These are phyloP conservation scores for Clarireedia paspali DNA, from an alignment of 2,329 filamentous ascomycete species.

Conservation along the genomic window DNA sequence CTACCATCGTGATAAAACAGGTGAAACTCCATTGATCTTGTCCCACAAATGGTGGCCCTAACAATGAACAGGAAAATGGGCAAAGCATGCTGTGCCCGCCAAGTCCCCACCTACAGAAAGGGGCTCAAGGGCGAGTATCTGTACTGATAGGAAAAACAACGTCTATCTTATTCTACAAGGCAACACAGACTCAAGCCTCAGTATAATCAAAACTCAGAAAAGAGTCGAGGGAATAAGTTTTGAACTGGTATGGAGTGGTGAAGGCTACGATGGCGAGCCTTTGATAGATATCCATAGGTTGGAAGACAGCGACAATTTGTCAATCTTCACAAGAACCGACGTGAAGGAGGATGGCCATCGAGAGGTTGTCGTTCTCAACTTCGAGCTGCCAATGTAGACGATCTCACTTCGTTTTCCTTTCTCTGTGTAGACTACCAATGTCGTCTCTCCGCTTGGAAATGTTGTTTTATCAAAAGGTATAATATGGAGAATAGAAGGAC, in stretches of 20 bases:
- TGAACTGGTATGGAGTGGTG: conserved; percentile 14
- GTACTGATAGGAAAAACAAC: conserved; percentile 14
- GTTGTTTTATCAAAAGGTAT: conserved; percentile 88
- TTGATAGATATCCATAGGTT: conserved; percentile 18
- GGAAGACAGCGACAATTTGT: conserved; percentile 16
- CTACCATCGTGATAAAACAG: conserved; percentile 15
- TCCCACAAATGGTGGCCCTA: not conserved
- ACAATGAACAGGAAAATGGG: conserved; percentile 17
- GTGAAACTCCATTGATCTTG: conserved; percentile 3
- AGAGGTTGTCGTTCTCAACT: conserved; percentile 19
- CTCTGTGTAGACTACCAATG: not conserved
- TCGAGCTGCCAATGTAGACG: not conserved
- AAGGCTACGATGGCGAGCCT: conserved; percentile 23
- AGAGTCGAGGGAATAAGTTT: conserved; percentile 7
- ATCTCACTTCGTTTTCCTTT: not conserved
- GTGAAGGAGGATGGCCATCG: conserved; percentile 3
- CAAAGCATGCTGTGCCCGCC: conserved; percentile 9
- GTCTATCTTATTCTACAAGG: conserved; percentile 19
- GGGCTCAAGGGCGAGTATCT: conserved; percentile 18
- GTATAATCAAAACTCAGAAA: conserved; percentile 12
- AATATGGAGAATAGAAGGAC: conserved; percentile 51
- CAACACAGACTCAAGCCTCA: conserved; percentile 19
- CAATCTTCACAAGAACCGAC: conserved; percentile 20
- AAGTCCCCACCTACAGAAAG: conserved; percentile 16
- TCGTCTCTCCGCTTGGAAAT: not conserved